Conservation (phyloP, 2,329 filamentous ascomycete genomes). For the Colletotrichum endophyticum region DNA sequence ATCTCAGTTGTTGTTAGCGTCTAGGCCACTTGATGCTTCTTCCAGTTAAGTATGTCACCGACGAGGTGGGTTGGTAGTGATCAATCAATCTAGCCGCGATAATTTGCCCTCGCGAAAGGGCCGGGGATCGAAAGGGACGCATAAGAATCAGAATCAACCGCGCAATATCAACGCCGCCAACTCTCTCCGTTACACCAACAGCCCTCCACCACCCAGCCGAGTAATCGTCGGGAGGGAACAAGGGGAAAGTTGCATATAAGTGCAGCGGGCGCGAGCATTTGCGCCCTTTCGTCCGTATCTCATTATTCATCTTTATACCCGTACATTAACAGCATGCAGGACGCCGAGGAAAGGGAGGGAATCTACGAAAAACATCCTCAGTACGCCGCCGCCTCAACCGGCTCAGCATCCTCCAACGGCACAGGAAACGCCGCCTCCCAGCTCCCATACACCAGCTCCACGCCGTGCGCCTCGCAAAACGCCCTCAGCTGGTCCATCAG, state of each 20-base stretch:
- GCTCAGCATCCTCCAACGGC: neutral
- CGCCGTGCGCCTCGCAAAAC: constrained; percentile 1
- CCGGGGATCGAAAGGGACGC: too few species aligned
- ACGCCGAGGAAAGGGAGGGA: neutral
- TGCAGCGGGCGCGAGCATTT: neutral
- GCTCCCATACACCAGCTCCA: constrained; percentile 11
- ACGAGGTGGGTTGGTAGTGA: neutral
- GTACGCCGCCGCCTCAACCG: neutral
- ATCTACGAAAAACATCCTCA: neutral
- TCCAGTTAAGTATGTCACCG: neutral
- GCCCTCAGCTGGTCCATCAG: constrained; percentile 12
- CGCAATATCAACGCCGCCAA: neutral
- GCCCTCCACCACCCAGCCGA: neutral
- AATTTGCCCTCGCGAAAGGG: neutral
- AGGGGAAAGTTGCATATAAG: neutral
- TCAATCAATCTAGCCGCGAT: neutral
- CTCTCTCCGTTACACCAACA: neutral
- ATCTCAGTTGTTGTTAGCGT: neutral
- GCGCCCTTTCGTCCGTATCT: neutral
- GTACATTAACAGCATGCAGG: neutral
- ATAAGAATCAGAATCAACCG: neutral
- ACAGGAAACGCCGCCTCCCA: constrained; percentile 12
- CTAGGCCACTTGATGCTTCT: neutral
- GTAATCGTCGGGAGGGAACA: neutral
- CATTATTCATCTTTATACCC: neutral